Evolutionary conservation across 306 rosid species (phyloP), one percentile per base, ranked within the genome.

Genomic region (Amphicarpaea edgeworthii): DNA sequence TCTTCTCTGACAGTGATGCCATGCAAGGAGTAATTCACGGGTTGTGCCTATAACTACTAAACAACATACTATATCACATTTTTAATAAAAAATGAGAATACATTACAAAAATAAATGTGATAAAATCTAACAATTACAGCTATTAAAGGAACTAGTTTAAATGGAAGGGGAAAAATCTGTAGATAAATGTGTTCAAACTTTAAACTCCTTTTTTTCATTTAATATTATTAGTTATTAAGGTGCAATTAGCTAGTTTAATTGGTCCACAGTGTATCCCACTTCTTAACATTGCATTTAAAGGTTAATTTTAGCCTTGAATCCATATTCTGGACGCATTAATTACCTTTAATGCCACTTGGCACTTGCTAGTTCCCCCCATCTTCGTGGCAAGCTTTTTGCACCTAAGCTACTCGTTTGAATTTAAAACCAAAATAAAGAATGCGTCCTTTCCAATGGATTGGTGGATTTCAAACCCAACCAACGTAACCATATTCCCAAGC

Each of bases 361-460:
- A 40, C 28, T 53, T 19, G 12, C 12, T 19, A n/a, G 20, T 47
- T 47, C 53, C 20, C 53, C 20, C 3, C 9, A 46, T 46, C 20
- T n/a, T 47, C 8, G 12, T 50, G 16, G 32, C 11, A 55, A 4
- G 16, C n/a, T 55, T 55, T 57, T 53, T 53, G 38, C 17, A 34
- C 47, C 61, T 6, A 19, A 51, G 19, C 51, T 53, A 20, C 15
- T 21, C 51, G 38, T 72, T 72, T 38, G 68, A 72, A 72, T 72
- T 72, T 57, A 34, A 24, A 72, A 71, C 50, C 65, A 30, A 17
- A 49, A 26, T 69, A 49, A 37, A 16, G 40, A 53, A 54, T 20
- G 38, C 15, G 63, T 70, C 63, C 19, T 17, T 70, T 34, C 23
- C 34, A 38, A 5, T 53, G 37, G 38, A 38, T 2, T 53, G 37